Percentiles rank a stretch among this genome's conserved stretches.
Evolutionary conservation across 2,329 filamentous ascomycete genomes (phyloP).

Genomic region (Sphaerostilbella broomeana): DNA sequence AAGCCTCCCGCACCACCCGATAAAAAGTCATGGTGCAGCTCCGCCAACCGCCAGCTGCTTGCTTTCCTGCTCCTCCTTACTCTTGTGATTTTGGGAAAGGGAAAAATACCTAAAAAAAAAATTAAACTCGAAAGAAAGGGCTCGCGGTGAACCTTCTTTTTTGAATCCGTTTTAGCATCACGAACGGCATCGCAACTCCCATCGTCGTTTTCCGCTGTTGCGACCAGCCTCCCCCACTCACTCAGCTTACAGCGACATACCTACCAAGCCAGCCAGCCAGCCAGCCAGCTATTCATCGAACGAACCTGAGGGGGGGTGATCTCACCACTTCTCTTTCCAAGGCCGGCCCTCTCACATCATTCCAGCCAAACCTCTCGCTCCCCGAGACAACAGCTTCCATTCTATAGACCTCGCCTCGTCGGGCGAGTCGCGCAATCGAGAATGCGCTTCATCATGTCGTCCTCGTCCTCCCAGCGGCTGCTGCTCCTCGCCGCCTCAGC

Average conservation of each 20-base stretch:
- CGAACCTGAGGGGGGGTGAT: conserved; percentile 1
- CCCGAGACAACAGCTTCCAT: neutral
- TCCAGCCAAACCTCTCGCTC: neutral
- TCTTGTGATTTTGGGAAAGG: conserved; percentile 7
- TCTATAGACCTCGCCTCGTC: neutral
- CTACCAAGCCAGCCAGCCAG: too few species aligned
- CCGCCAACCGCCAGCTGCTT: conserved; percentile 19
- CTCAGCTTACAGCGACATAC: neutral
- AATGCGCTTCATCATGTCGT: conserved; percentile 11
- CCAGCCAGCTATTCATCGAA: too few species aligned
- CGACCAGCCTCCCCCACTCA: neutral
- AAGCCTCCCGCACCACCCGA: conserved; percentile 20
- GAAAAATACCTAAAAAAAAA: too few species aligned
- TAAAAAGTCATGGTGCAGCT: conserved; percentile 29
- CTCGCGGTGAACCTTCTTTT: neutral
- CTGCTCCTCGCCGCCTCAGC: conserved; percentile 34
- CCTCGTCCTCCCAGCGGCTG: conserved; percentile 17
- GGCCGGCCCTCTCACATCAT: too few species aligned
- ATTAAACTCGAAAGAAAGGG: neutral
- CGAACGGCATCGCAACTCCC: neutral
- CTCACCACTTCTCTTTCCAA: neutral
- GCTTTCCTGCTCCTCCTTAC: conserved; percentile 13
- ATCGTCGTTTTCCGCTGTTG: neutral
- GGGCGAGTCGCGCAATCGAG: conserved; percentile 6
- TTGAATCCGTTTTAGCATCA: neutral